Percentiles rank a stretch among this genome's conserved stretches.
Conservation (phyloP, 2,329 filamentous ascomycete species). For the Teratosphaeria viscida region DNA sequence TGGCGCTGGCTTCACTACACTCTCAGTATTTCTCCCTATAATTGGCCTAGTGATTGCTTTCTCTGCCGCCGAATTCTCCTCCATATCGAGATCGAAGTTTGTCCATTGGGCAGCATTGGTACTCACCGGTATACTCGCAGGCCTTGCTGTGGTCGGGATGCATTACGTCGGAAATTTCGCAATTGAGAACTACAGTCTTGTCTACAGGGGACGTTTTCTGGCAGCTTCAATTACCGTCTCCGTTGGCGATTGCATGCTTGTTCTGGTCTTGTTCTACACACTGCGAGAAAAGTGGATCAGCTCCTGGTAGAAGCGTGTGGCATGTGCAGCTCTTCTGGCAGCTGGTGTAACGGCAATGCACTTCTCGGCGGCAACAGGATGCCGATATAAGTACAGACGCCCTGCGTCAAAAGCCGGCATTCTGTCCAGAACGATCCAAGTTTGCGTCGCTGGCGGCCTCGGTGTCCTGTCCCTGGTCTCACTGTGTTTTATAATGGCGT, state of each 20-base stretch:
- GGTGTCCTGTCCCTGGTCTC: constrained; percentile 26
- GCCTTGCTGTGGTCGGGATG: constrained; percentile 71
- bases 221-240: constrained; percentile 63
- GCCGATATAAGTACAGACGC: constrained; percentile 48
- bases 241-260: constrained; percentile 57
- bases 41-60: constrained; percentile 64
- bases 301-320: constrained; percentile 62
- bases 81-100: constrained; percentile 18
- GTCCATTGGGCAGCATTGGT: constrained; percentile 28
- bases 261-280: constrained; percentile 67
- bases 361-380: constrained; percentile 68
- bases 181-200: constrained; percentile 63
- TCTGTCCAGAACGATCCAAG: constrained; percentile 50
- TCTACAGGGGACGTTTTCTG: constrained; percentile 51
- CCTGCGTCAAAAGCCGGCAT: constrained; percentile 15
- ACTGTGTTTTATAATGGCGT: constrained; percentile 16
- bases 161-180: constrained; percentile 81
- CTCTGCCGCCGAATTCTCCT: constrained; percentile 47
- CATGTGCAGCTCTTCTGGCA: constrained; percentile 59
- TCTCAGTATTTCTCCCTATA: constrained; percentile 74
- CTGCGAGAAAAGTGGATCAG: constrained; percentile 67
- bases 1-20: constrained; percentile 57
- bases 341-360: constrained; percentile 77
- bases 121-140: constrained; percentile 58
- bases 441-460: constrained; percentile 59